These are phyloP conservation scores for Vicia faba DNA, from an alignment of 306 rosid species.

Conservation along the genomic window DNA sequence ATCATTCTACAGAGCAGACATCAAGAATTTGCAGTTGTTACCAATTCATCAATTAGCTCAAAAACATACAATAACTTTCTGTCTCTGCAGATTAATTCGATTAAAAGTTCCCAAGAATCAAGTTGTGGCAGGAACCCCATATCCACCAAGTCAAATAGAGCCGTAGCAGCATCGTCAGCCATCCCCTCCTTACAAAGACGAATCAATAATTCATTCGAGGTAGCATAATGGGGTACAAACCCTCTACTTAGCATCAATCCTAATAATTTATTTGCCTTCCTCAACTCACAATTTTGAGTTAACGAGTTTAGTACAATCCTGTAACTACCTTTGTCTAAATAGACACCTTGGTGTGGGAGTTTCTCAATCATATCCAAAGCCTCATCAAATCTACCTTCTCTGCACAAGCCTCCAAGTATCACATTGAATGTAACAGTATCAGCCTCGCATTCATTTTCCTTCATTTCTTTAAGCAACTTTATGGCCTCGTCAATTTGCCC, in stretches of 20 bases:
- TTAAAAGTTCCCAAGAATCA: slow-evolving; percentile 68
- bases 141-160: slow-evolving; percentile 61
- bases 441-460: slow-evolving; percentile 54
- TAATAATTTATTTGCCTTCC: slow-evolving; percentile 60
- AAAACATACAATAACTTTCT: slow-evolving; percentile 60
- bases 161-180: slow-evolving; percentile 62
- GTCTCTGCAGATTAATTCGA: slow-evolving; percentile 68
- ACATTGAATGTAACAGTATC: slow-evolving; percentile 75
- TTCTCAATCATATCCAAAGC: slow-evolving; percentile 72
- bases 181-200: slow-evolving; percentile 68
- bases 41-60: slow-evolving; percentile 73
- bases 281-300: slow-evolving; percentile 58
- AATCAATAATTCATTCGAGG: slow-evolving; percentile 75
- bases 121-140: slow-evolving; percentile 72
- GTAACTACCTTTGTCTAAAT: slow-evolving; percentile 78
- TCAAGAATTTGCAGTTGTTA: slow-evolving; percentile 33
- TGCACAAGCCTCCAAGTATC: slow-evolving; percentile 74
- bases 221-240: slow-evolving; percentile 75
- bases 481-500: slow-evolving; percentile 61
- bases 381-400: slow-evolving; percentile 65
- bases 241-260: slow-evolving; percentile 73
- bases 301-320: slow-evolving; percentile 77
- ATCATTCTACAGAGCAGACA: not conserved
- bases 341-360: slow-evolving; percentile 76
- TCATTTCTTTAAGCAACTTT: slow-evolving; percentile 74